Evolutionary conservation across 202 grass and related monocot genomes (phyloP).

Genomic region (Bolboschoenoplectus hybrid): DNA sequence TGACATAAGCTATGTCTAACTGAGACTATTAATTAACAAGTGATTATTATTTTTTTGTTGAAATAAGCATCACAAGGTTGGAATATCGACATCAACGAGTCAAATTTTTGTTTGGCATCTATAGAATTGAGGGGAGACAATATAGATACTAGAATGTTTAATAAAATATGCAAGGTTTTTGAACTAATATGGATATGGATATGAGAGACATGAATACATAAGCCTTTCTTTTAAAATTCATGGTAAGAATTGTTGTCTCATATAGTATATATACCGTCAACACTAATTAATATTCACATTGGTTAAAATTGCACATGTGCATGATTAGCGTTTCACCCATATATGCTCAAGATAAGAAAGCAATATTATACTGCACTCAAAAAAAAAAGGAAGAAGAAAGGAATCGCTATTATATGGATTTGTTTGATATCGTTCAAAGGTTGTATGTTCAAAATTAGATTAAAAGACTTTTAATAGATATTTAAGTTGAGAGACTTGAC

Average conservation of each 20-base stretch:
- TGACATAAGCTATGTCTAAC: conserved; percentile 21
- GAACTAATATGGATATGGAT: not conserved
- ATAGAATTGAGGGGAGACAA: conserved; percentile 3
- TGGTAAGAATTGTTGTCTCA: not conserved
- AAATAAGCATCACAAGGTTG: conserved; percentile 1
- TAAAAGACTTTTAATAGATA: no score
- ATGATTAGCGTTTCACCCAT: not conserved
- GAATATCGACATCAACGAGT: conserved; percentile 3
- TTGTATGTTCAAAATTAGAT: no score
- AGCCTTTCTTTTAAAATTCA: not conserved
- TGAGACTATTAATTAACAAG: conserved; percentile 5
- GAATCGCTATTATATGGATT: no score
- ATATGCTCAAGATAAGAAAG: not conserved
- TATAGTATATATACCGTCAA: no score
- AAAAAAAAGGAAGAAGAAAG: no score
- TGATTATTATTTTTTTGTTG: not conserved
- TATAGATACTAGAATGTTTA: not conserved
- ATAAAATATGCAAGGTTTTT: not conserved
- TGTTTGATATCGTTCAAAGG: no score
- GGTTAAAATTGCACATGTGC: not conserved
- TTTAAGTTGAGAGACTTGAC: no score
- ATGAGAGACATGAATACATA: not conserved
- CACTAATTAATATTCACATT: not conserved
- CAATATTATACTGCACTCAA: no score
- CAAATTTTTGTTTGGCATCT: conserved; percentile 21